Base-by-base conservation (phyloP, 1,284 basidiomycete genomes). In the Microbotryum saponariae region DNA sequence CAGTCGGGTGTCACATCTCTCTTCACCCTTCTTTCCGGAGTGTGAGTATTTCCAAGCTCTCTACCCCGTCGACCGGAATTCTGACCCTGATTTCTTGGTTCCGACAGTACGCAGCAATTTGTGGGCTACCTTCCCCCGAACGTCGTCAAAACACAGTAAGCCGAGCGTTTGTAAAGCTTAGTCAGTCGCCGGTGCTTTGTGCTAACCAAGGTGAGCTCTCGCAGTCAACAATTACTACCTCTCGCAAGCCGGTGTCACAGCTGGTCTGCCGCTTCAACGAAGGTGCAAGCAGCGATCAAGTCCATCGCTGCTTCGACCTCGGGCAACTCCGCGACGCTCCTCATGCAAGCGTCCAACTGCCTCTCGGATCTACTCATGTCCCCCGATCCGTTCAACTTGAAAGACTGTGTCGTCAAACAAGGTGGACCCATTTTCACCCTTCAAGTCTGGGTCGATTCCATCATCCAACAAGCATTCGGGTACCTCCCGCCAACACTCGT, bases 91-190 rank as follows among this genome's bases (percentile, higher is more conserved):
- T 25, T 53, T 33, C 4, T n/a, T 14, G 6, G 45, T 18, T 25
- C 16, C 21, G 58, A 16, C 48, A 59, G 57, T 16, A 44, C 60
- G 2, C 56, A 67, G 25, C 62, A 67, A 21, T 58, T 59, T n/a
- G 58, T 52, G 4, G 65, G 65, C 8, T 64, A 64, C 57, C 51
- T 67, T 23, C 60, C 60, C 21, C 62, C 62, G 27, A 67, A 64
- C 42, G 48, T 61, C 10, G 58, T 62, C 12, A 54, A 55, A n/a
- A n/a, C n/a, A 64, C 52, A 60, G 63, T 62, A n/a, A 14, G 63
- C 33, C 25, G 29, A 25, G 18, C 27, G 9, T 23, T 23, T n/a
- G 37, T 1, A 18, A 16, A 16, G 6, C 18, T 42, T 18, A 42
- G 12, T 6, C 37, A 18, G 16, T 42, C 37, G 37, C 37, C 37